Evolutionary conservation across 257 asterid species (phyloP).

Genomic region (Coffea eugenioides): DNA sequence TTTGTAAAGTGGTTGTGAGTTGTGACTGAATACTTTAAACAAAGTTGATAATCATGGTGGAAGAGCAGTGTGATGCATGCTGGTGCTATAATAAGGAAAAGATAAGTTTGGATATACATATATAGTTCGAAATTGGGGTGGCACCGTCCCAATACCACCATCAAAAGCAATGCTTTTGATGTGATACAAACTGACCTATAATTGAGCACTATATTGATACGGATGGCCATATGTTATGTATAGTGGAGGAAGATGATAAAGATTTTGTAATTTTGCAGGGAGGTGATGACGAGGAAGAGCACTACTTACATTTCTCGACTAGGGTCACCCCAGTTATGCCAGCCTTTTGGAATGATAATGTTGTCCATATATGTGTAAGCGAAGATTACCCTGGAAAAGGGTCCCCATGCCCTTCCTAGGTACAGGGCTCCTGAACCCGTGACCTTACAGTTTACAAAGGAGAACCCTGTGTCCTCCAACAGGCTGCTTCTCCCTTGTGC

Average conservation of each 20-base stretch:
- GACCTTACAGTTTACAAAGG: slow-evolving; percentile 83
- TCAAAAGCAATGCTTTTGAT: neutral
- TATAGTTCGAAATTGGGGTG: neutral
- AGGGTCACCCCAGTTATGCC: slow-evolving; percentile 99
- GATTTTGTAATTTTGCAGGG: neutral
- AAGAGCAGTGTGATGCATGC: neutral
- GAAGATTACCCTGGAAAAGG: slow-evolving; percentile 87
- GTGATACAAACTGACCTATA: neutral
- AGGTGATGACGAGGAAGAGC: neutral
- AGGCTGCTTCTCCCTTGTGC: slow-evolving; percentile 84
- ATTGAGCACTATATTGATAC: neutral
- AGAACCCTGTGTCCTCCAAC: slow-evolving; percentile 75
- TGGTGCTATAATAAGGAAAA: neutral
- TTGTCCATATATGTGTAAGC: slow-evolving; percentile 92
- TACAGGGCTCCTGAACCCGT: slow-evolving; percentile 91
- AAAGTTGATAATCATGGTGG: neutral
- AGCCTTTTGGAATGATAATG: slow-evolving; percentile 85
- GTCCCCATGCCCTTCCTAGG: slow-evolving; percentile 99
- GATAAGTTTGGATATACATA: neutral
- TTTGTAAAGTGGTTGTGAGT: neutral
- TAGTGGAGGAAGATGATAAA: slow-evolving; percentile 10
- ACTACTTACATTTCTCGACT: slow-evolving; percentile 80
- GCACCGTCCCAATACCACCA: neutral
- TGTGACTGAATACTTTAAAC: neutral
- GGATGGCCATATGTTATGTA: neutral